Percentiles rank a stretch among this genome's conserved stretches.
phyloP scores from a whole-genome alignment of 306 rosid species.

The Gynostemma pentaphyllum region DNA sequence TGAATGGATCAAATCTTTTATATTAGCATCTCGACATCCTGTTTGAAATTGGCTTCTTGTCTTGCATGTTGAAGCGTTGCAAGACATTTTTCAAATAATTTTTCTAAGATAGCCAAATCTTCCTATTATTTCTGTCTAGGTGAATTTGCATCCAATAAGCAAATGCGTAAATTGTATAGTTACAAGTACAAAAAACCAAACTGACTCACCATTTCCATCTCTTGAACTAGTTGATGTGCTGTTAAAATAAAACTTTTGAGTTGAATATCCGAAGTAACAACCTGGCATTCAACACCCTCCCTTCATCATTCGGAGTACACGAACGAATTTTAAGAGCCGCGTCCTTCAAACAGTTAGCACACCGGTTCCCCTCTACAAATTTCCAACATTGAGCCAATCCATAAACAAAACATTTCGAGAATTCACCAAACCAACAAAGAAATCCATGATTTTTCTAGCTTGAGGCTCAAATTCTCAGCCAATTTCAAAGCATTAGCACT shows the following conservation, averaged over 20 bases:
- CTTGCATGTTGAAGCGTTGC: too few species aligned
- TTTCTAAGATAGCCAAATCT: too few species aligned
- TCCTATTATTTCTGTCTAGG: too few species aligned
- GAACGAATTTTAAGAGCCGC: constrained; percentile 24
- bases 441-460: constrained; percentile 41
- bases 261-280: constrained; percentile 54
- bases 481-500: constrained; percentile 28
- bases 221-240: constrained; percentile 16
- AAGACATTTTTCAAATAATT: too few species aligned
- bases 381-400: constrained; percentile 84
- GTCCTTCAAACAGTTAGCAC: constrained; percentile 33
- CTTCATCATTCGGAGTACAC: constrained; percentile 48
- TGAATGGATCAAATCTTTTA: too few species aligned
- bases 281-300: constrained; percentile 55
- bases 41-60: too few species aligned
- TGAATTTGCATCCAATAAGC: neutral
- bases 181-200: neutral
- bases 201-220: constrained; percentile 34
- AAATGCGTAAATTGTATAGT: neutral
- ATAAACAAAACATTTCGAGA: constrained; percentile 28
- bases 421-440: constrained; percentile 22
- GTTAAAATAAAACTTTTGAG: constrained; percentile 34
- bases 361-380: constrained; percentile 24
- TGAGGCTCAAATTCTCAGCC: constrained; percentile 36
- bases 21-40: too few species aligned